phyloP scores from a whole-genome alignment of 2,329 filamentous ascomycete species.

The Chrysoporthe puriensis region DNA sequence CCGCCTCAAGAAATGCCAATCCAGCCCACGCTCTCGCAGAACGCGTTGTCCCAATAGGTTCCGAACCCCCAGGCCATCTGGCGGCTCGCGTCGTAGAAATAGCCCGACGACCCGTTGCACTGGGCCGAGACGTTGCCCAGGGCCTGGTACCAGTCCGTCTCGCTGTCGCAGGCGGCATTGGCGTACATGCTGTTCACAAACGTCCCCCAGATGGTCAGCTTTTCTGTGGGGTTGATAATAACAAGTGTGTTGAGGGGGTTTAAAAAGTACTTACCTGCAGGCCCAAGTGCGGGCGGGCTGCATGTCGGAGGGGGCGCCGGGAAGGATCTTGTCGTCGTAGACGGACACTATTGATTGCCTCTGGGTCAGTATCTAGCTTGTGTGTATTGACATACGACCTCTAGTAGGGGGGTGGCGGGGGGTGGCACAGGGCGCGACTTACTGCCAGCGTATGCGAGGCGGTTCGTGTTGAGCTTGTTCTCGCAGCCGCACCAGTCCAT shows the following conservation, averaged over 20 bases:
- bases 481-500: too few relatives aligned
- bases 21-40: background rate
- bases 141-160: conserved; percentile 13
- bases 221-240: background rate
- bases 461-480: too few relatives aligned
- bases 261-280: background rate
- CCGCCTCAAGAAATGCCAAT: background rate
- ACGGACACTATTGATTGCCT: background rate
- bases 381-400: too few relatives aligned
- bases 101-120: background rate
- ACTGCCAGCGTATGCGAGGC: too few relatives aligned
- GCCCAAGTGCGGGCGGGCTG: background rate
- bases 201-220: too few relatives aligned
- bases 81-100: conserved; percentile 10
- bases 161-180: background rate
- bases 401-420: too few relatives aligned
- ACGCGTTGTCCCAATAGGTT: background rate
- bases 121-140: background rate
- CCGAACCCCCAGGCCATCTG: conserved; percentile 15
- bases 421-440: too few relatives aligned
- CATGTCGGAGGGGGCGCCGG: background rate
- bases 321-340: background rate
- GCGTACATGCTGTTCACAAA: too few relatives aligned
- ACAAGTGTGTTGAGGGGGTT: too few relatives aligned
- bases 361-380: too few relatives aligned